These are phyloP conservation scores for Penicillium polonicum DNA, from an alignment of 2,329 filamentous ascomycete species.

Conservation along the genomic window DNA sequence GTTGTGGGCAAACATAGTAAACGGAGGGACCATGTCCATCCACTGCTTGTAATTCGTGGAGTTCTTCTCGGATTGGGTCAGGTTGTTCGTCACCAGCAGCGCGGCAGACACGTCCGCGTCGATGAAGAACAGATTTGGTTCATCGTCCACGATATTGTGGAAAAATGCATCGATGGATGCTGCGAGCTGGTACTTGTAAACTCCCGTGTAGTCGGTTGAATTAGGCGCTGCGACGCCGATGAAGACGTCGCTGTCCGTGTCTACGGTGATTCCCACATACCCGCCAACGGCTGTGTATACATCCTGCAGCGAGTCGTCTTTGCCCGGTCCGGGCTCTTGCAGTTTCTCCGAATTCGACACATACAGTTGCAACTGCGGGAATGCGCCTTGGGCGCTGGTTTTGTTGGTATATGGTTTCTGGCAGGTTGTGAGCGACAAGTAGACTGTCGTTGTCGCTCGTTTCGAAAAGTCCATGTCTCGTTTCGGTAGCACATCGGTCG, in stretches of 20 bases:
- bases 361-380: slow-evolving; percentile 76
- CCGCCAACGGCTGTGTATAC: slow-evolving; percentile 62
- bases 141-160: slow-evolving; percentile 56
- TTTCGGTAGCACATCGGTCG: slow-evolving; percentile 18
- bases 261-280: slow-evolving; percentile 64
- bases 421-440: slow-evolving; percentile 84
- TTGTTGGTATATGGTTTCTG: slow-evolving; percentile 64
- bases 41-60: slow-evolving; percentile 53
- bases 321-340: slow-evolving; percentile 64
- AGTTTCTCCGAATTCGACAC: slow-evolving; percentile 67
- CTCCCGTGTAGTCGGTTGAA: slow-evolving; percentile 60
- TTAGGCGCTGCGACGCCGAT: slow-evolving; percentile 73
- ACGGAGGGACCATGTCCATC: slow-evolving; percentile 64
- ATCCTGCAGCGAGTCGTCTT: slow-evolving; percentile 42
- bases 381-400: slow-evolving; percentile 41
- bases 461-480: slow-evolving; percentile 20
- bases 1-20: slow-evolving; percentile 73
- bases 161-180: slow-evolving; percentile 78
- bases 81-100: slow-evolving; percentile 72
- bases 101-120: slow-evolving; percentile 80
- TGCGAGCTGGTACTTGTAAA: slow-evolving; percentile 78
- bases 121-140: slow-evolving; percentile 69
- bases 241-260: slow-evolving; percentile 67
- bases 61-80: slow-evolving; percentile 52
- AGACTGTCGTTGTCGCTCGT: slow-evolving; percentile 58